Percentiles rank a stretch among this genome's conserved stretches.
These are phyloP conservation scores for Emergomyces africanus DNA, from an alignment of 2,329 filamentous ascomycete species.

Conservation along the genomic window DNA sequence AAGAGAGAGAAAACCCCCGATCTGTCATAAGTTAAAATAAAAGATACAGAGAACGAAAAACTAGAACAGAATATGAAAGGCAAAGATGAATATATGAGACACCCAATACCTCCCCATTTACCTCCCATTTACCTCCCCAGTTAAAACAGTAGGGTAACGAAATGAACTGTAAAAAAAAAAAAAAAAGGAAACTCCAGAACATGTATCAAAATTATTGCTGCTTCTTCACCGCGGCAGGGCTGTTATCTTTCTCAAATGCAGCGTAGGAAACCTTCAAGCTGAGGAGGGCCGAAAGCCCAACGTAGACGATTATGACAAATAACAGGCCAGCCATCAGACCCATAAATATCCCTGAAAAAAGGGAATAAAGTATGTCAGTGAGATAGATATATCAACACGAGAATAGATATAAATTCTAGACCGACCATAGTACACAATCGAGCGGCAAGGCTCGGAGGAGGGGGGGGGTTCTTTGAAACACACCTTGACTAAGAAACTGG, in stretches of 20 bases:
- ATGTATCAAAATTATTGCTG: constrained; percentile 37
- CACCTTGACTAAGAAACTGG: constrained; percentile 83
- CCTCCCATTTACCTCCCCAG: too few species aligned
- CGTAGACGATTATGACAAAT: constrained; percentile 62
- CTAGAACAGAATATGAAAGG: neutral
- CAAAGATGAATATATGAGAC: neutral
- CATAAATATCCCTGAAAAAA: constrained; percentile 68
- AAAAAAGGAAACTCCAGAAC: constrained; percentile 2
- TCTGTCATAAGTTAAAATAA: neutral
- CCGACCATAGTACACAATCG: neutral
- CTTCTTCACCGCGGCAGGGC: constrained; percentile 76
- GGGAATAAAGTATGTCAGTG: neutral
- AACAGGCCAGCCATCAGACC: constrained; percentile 57
- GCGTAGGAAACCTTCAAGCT: constrained; percentile 85
- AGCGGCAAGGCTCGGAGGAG: neutral
- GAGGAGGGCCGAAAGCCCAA: constrained; percentile 61
- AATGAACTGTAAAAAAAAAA: constrained; percentile 5
- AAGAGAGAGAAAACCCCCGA: neutral
- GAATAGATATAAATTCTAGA: neutral
- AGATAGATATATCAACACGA: neutral
- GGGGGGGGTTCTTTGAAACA: too few species aligned
- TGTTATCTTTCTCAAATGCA: constrained; percentile 93
- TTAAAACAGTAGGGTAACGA: constrained; percentile 2
- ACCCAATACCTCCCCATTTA: neutral
- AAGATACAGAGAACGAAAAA: neutral